These are phyloP conservation scores for Lipomyces sp. DNA, from an alignment of 805 yeast genomes.

Conservation along the genomic window DNA sequence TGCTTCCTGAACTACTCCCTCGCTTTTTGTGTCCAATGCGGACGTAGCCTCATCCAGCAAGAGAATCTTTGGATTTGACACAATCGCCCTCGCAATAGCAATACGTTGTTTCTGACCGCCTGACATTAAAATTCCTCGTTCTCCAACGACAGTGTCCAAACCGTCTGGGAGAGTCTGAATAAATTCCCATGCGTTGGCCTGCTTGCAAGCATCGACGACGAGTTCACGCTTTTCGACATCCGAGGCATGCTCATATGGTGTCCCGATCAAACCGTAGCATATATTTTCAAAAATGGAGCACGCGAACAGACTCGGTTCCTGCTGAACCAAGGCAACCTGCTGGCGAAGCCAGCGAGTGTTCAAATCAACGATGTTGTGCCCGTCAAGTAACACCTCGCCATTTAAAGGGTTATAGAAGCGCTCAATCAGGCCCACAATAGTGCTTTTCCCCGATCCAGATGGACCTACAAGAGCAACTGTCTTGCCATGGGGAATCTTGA, in stretches of 20 bases:
- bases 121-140: conserved; percentile 63
- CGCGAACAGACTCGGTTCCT: conserved; percentile 92
- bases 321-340: conserved; percentile 89
- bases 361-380: conserved; percentile 74
- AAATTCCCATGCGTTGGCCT: conserved; percentile 60
- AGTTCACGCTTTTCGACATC: conserved; percentile 48
- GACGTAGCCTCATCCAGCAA: conserved; percentile 71
- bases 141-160: conserved; percentile 57
- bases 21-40: conserved; percentile 65
- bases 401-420: conserved; percentile 80
- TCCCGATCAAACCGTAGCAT: conserved; percentile 65
- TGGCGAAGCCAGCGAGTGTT: conserved; percentile 76
- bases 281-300: conserved; percentile 83
- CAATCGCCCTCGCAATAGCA: conserved; percentile 64
- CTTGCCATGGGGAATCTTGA: conserved; percentile 82
- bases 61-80: conserved; percentile 59
- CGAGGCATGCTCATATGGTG: conserved; percentile 43
- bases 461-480: conserved; percentile 96
- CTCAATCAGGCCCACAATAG: conserved; percentile 80
- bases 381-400: conserved; percentile 82
- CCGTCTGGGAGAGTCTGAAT: conserved; percentile 58
- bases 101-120: conserved; percentile 72
- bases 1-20: conserved; percentile 62
- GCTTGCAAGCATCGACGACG: conserved; percentile 51
- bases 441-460: conserved; percentile 93